phyloP scores from a whole-genome alignment of 2,329 filamentous ascomycete genomes.

The Penicillium hesseltinei region DNA sequence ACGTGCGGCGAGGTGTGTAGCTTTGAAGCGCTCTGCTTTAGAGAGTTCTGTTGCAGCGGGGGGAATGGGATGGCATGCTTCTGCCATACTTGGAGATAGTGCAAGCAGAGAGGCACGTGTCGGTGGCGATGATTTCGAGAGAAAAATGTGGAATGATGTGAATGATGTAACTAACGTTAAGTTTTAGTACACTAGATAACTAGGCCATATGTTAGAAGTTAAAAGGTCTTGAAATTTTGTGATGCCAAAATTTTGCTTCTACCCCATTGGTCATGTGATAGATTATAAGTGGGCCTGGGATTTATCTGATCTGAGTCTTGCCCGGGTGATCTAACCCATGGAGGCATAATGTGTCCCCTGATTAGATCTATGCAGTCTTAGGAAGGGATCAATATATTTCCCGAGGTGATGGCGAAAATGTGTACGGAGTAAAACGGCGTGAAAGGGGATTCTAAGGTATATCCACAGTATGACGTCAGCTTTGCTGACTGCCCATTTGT shows the following conservation, averaged over 20 bases:
- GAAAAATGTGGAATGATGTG: slow-evolving; percentile 3
- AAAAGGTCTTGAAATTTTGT: too few species aligned
- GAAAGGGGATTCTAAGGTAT: neutral
- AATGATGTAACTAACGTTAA: slow-evolving; percentile 3
- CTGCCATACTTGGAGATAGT: slow-evolving; percentile 20
- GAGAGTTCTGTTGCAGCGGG: slow-evolving; percentile 20
- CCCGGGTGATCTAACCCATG: neutral
- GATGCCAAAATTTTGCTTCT: neutral
- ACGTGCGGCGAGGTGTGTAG: slow-evolving; percentile 25
- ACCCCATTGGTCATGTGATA: neutral
- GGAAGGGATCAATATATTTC: neutral
- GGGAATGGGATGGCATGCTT: slow-evolving; percentile 12
- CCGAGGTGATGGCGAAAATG: neutral
- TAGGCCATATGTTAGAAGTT: neutral
- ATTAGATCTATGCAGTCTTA: neutral
- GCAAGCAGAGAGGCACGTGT: slow-evolving; percentile 6
- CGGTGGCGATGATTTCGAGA: slow-evolving; percentile 8
- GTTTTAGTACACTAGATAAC: slow-evolving; percentile 10
- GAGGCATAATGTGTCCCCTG: neutral
- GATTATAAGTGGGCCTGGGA: neutral
- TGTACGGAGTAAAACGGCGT: neutral
- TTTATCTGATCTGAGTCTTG: neutral
- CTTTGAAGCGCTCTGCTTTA: slow-evolving; percentile 29
- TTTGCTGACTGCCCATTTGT: slow-evolving; percentile 14
- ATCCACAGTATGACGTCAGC: slow-evolving; percentile 21